phyloP scores from a whole-genome alignment of 805 yeast genomes.

The Isabelozyma gotoi region DNA sequence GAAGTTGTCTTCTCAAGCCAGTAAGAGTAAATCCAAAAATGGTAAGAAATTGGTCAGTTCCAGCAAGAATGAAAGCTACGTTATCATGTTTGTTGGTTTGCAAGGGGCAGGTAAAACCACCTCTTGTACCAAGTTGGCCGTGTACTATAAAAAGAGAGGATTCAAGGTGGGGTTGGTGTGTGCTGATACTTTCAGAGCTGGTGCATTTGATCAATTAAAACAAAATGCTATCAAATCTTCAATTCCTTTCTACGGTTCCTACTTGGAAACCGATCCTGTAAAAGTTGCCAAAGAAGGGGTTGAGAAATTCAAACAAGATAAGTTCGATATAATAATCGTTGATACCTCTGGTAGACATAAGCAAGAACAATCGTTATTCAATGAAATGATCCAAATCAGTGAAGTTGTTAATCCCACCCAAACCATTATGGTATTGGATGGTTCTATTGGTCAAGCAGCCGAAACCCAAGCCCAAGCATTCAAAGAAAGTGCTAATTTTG shows the following conservation, averaged over 20 bases:
- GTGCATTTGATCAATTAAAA: constrained; percentile 97
- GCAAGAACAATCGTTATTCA: constrained; percentile 87
- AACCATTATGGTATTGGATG: constrained; percentile 96
- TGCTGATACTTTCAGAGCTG: constrained; percentile 99
- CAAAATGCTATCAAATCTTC: constrained; percentile 95
- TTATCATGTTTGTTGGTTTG: constrained; percentile 96
- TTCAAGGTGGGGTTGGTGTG: constrained; percentile 95
- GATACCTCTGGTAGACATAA: constrained; percentile 98
- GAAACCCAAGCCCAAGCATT: constrained; percentile 93
- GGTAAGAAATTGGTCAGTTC: constrained; percentile 26
- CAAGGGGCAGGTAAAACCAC: constrained; percentile 99
- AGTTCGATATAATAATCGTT: constrained; percentile 89
- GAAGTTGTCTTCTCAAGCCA: constrained; percentile 48
- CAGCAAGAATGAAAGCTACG: constrained; percentile 36
- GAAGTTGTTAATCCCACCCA: constrained; percentile 89
- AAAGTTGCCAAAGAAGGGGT: constrained; percentile 91
- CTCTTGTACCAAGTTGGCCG: constrained; percentile 94
- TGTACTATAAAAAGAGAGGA: constrained; percentile 89
- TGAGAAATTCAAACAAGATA: constrained; percentile 82
- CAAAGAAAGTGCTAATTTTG: constrained; percentile 89
- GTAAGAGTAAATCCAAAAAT: constrained; percentile 17
- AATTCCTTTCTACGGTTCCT: constrained; percentile 92
- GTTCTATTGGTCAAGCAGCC: constrained; percentile 98
- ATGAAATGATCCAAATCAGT: constrained; percentile 92
- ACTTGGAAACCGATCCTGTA: constrained; percentile 94